Percentiles rank a stretch among this genome's conserved stretches.
These are phyloP conservation scores for Xerocomellus dryophilus DNA, from an alignment of 768 basidiomycete genomes.

Conservation along the genomic window DNA sequence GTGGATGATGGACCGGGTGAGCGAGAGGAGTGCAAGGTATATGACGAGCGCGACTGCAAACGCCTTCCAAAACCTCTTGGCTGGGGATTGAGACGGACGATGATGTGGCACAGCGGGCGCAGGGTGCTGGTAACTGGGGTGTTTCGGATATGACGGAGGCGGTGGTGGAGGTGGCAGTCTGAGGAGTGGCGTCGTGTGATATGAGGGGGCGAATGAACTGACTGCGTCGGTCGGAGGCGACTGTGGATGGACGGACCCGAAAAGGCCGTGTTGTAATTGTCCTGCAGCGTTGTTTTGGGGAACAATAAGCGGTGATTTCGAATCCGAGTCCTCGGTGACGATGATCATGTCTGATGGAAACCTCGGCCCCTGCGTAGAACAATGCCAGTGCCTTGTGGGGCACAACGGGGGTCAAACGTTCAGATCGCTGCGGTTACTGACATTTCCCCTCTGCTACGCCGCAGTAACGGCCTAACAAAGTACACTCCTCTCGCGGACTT, in stretches of 20 bases:
- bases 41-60: constrained; percentile 10
- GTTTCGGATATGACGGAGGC: constrained; percentile 14
- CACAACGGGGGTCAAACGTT: too few species aligned
- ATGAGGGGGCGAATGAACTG: constrained; percentile 1
- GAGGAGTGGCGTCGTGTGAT: constrained; percentile 3
- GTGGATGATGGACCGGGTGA: not conserved
- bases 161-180: constrained; percentile 3
- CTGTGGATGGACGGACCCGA: constrained; percentile 7
- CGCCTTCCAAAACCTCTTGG: constrained; percentile 14
- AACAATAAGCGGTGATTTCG: not conserved
- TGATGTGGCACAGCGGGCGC: not conserved
- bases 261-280: not conserved
- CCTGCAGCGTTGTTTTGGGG: not conserved
- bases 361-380: too few species aligned
- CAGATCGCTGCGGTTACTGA: too few species aligned
- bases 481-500: not conserved
- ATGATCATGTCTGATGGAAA: not conserved
- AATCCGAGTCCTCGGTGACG: not conserved
- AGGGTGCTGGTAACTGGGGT: not conserved
- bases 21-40: constrained; percentile 5
- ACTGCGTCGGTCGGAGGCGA: not conserved
- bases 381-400: too few species aligned
- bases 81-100: constrained; percentile 5
- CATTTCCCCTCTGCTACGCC: not conserved
- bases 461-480: not conserved